phyloP scores from a whole-genome alignment of 1,139 yeast species.

The Pichia norvegensis region DNA sequence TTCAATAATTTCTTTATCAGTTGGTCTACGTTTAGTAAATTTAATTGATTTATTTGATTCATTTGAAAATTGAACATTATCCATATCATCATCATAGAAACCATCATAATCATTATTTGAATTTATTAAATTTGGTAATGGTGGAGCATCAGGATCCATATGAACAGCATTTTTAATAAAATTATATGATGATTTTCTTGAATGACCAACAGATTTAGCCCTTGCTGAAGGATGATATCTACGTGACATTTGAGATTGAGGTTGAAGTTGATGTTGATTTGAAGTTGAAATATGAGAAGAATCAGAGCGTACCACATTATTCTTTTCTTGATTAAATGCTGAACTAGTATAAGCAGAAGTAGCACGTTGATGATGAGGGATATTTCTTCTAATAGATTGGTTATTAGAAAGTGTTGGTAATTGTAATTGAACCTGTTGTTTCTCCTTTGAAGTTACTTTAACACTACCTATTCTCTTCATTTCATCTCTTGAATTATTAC shows the following conservation, averaged over 20 bases:
- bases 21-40: conserved; percentile 27
- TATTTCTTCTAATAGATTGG: conserved; percentile 20
- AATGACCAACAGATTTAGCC: conserved; percentile 82
- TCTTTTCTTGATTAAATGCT: conserved; percentile 16
- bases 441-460: conserved; percentile 54
- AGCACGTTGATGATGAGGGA: conserved; percentile 28
- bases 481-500: conserved; percentile 31
- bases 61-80: conserved; percentile 22
- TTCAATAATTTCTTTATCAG: conserved; percentile 59
- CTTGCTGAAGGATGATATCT: conserved; percentile 77
- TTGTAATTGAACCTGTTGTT: conserved; percentile 28
- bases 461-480: conserved; percentile 57
- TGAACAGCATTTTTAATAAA: conserved; percentile 27
- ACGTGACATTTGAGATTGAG: conserved; percentile 15
- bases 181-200: conserved; percentile 53
- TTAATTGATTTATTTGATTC: conserved; percentile 21
- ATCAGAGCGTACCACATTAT: neutral
- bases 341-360: conserved; percentile 28
- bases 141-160: conserved; percentile 34
- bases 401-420: neutral
- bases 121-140: conserved; percentile 37
- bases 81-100: conserved; percentile 59
- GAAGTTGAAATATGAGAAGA: neutral
- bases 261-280: neutral
- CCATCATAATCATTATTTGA: conserved; percentile 32